Conservation (phyloP, 495 filamentous ascomycete species). For the Aspergillus diversus region DNA sequence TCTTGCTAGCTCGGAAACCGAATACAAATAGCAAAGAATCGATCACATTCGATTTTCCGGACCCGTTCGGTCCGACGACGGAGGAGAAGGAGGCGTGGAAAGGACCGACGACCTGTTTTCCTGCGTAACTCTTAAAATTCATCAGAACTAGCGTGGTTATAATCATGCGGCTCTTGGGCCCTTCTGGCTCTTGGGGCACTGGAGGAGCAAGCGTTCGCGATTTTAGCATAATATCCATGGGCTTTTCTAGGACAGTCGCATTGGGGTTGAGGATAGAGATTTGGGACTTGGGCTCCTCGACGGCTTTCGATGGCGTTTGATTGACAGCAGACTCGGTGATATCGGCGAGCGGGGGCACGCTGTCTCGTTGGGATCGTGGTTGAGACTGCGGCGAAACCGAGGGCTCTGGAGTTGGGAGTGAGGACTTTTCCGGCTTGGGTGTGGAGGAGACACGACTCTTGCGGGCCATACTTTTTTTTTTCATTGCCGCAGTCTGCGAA, state of each 20-base stretch:
- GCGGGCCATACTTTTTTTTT: constrained; percentile 70
- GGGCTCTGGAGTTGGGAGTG: constrained; percentile 63
- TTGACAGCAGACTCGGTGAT: constrained; percentile 76
- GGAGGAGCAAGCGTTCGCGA: constrained; percentile 72
- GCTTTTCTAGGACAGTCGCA: constrained; percentile 77
- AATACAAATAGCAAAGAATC: constrained; percentile 98
- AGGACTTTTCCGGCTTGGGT: constrained; percentile 47
- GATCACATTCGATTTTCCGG: constrained; percentile 98
- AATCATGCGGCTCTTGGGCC: constrained; percentile 81
- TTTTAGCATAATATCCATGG: constrained; percentile 93
- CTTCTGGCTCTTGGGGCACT: constrained; percentile 66
- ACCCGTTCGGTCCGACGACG: constrained; percentile 96
- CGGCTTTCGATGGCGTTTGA: constrained; percentile 47
- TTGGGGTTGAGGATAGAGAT: constrained; percentile 72
- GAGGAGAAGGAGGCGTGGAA: constrained; percentile 99
- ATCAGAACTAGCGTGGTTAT: constrained; percentile 87
- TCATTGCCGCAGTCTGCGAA: constrained; percentile 62
- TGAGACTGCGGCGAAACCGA: constrained; percentile 56
- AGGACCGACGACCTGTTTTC: constrained; percentile 90
- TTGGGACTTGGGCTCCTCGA: constrained; percentile 45
- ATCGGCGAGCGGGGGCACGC: constrained; percentile 70
- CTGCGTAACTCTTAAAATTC: constrained; percentile 99
- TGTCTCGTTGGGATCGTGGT: constrained; percentile 51
- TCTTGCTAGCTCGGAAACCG: constrained; percentile 97
- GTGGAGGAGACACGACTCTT: constrained; percentile 55